phyloP scores from a whole-genome alignment of 2,329 filamentous ascomycete species.

The Trichoderma sp. region DNA sequence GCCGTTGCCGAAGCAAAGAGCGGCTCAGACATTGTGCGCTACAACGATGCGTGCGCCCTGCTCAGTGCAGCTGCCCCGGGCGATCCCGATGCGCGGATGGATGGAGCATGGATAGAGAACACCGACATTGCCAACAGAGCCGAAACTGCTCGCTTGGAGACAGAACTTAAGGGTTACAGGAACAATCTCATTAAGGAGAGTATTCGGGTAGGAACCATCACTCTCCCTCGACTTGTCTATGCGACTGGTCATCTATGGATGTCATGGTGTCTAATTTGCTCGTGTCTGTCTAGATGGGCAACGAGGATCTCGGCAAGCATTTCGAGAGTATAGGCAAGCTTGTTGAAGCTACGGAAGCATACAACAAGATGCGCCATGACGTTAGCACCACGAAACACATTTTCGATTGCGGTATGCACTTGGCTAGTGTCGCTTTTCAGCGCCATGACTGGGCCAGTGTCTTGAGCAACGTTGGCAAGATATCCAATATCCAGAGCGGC shows the following conservation, averaged over 20 bases:
- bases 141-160: constrained; percentile 76
- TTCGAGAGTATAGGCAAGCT: constrained; percentile 78
- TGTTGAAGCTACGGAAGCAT: constrained; percentile 71
- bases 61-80: constrained; percentile 64
- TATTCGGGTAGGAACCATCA: constrained; percentile 67
- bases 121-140: constrained; percentile 66
- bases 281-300: constrained; percentile 69
- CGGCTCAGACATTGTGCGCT: constrained; percentile 71
- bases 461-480: constrained; percentile 62
- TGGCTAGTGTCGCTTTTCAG: constrained; percentile 74
- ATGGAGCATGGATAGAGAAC: constrained; percentile 73
- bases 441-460: constrained; percentile 76
- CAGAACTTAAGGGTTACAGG: constrained; percentile 87
- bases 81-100: constrained; percentile 67
- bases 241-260: not conserved
- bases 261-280: not conserved
- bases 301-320: constrained; percentile 87
- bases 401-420: constrained; percentile 75
- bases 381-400: constrained; percentile 83
- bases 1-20: constrained; percentile 75
- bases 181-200: constrained; percentile 98
- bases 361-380: constrained; percentile 84
- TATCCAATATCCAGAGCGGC: constrained; percentile 51
- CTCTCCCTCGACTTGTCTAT: not conserved
- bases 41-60: constrained; percentile 67